Percentiles rank a stretch among this genome's conserved stretches.
phyloP scores from a whole-genome alignment of 352 stramenopile species.

The Phytopythium delawarense region DNA sequence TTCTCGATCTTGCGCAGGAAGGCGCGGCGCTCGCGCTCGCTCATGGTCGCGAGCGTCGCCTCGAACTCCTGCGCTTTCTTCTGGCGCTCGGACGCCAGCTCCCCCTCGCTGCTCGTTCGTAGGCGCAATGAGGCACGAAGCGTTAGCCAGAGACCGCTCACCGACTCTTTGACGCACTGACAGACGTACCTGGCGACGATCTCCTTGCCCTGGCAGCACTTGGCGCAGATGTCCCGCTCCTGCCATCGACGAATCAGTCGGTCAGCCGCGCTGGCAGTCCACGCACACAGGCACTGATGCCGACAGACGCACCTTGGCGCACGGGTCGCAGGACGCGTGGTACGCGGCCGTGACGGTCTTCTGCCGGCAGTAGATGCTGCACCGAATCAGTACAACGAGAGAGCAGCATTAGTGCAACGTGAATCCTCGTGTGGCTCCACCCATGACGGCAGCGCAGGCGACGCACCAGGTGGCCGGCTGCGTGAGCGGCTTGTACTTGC shows the following conservation, averaged over 20 bases:
- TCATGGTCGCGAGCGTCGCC: slow-evolving; percentile 52
- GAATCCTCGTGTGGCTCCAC: too few relatives aligned
- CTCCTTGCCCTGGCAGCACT: slow-evolving; percentile 82
- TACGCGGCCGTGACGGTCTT: slow-evolving; percentile 93
- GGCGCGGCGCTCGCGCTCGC: slow-evolving; percentile 73
- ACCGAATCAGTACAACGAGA: background rate
- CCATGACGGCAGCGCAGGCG: too few relatives aligned
- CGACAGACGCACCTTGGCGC: slow-evolving; percentile 55
- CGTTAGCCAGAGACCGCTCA: background rate
- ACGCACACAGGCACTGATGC: background rate
- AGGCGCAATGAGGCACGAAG: background rate
- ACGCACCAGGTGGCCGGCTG: slow-evolving; percentile 89
- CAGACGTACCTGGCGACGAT: slow-evolving; percentile 51
- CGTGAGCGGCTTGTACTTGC: slow-evolving; percentile 97
- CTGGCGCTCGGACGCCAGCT: slow-evolving; percentile 39
- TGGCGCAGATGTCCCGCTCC: slow-evolving; percentile 85
- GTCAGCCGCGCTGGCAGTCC: background rate
- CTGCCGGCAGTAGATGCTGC: slow-evolving; percentile 89
- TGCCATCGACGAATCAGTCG: background rate
- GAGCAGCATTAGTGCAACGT: background rate
- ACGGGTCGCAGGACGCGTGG: slow-evolving; percentile 91
- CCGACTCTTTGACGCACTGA: background rate
- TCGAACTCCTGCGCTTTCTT: slow-evolving; percentile 51
- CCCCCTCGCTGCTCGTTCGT: slow-evolving; percentile 37
- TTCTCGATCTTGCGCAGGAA: slow-evolving; percentile 66